phyloP scores from a whole-genome alignment of 192 early-diverging fungal species.

The Backusella macrospora region DNA sequence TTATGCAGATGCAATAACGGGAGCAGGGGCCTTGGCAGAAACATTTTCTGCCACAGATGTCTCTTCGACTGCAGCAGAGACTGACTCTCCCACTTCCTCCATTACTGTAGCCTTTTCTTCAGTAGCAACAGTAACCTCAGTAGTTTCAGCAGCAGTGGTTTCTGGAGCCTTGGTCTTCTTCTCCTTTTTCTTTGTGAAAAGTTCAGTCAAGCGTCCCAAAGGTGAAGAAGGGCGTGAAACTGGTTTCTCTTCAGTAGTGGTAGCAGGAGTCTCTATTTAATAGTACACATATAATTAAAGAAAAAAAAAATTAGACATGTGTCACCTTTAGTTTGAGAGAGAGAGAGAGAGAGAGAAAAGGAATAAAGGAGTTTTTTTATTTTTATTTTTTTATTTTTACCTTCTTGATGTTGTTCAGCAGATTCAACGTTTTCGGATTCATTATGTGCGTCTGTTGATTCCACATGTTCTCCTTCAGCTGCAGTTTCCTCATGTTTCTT shows the following conservation, averaged over 20 bases:
- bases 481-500: slow-evolving; percentile 14
- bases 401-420: slow-evolving; percentile 9
- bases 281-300: background rate
- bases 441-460: background rate
- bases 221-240: slow-evolving; percentile 23
- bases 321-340: background rate
- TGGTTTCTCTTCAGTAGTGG: background rate
- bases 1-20: slow-evolving; percentile 14
- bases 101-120: background rate
- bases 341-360: background rate
- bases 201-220: slow-evolving; percentile 23
- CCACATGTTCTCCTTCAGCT: background rate
- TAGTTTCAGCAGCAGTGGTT: background rate
- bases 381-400: too few relatives aligned
- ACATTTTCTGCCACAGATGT: slow-evolving; percentile 9
- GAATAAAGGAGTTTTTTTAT: background rate
- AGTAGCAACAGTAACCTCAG: background rate
- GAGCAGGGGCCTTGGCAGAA: background rate
- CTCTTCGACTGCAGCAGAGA: slow-evolving; percentile 5
- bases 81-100: background rate
- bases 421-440: background rate
- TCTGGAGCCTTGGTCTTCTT: slow-evolving; percentile 11
- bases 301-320: slow-evolving; percentile 5
- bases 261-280: background rate
- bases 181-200: slow-evolving; percentile 24